A percentile compares a stretch with the other conserved stretches of the same genome.
phyloP scores from a whole-genome alignment of 169 alveolate genomes.

The Perkinsus marinus region DNA sequence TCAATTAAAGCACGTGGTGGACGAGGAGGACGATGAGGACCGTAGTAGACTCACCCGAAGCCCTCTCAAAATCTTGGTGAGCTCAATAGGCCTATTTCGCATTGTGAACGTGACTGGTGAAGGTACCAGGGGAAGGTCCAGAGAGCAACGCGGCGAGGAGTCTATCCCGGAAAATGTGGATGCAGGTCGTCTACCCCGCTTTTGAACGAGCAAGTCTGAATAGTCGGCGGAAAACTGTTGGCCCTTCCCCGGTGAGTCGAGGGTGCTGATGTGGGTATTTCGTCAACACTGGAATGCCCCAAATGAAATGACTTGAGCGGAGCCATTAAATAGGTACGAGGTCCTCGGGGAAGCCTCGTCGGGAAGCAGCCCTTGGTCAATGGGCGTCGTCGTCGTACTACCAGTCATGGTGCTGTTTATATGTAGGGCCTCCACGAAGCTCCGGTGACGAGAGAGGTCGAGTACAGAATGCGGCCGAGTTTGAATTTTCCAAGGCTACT shows the following conservation, averaged over 20 bases:
- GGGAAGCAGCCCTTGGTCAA: not conserved
- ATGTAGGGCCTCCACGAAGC: not conserved
- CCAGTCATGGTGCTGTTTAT: not conserved
- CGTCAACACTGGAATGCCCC: too few species aligned
- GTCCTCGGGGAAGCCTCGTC: too few species aligned
- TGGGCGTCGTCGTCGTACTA: not conserved
- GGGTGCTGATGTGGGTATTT: too few species aligned
- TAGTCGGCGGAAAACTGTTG: too few species aligned
- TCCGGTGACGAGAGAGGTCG: too few species aligned
- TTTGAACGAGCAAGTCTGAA: not conserved
- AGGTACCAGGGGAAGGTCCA: not conserved
- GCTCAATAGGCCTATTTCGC: not conserved
- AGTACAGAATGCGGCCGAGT: too few species aligned
- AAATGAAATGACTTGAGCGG: too few species aligned
- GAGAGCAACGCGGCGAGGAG: not conserved
- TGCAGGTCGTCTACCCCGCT: not conserved
- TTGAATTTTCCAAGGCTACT: too few species aligned
- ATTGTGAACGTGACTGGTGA: not conserved
- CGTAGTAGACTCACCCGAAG: not conserved
- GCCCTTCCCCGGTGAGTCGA: too few species aligned
- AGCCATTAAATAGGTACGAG: too few species aligned
- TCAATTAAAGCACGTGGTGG: not conserved
- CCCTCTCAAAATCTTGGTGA: not conserved
- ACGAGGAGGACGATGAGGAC: not conserved
- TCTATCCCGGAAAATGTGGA: not conserved